Evolutionary conservation across 139 green algal genomes (phyloP), one percentile per base, ranked within the genome.

Genomic region (Ulvella scutata): DNA sequence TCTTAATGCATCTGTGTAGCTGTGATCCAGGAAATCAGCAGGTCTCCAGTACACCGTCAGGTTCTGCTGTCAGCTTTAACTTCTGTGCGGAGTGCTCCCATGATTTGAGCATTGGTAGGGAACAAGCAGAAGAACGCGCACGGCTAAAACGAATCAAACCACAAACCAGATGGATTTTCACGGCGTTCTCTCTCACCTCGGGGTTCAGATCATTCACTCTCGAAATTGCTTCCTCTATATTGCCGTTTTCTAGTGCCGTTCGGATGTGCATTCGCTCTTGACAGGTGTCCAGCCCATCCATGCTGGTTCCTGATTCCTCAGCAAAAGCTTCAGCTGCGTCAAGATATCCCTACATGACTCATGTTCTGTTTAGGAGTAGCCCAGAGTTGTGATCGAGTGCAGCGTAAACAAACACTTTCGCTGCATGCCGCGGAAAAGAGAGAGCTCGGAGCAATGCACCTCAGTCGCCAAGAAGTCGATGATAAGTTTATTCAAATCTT

Each of bases 381-480:
- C 43, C 23, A n/a, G 43, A 61, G 36, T 61, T 35, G 21, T 73
- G 13, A 10, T 73, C 38, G 72, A 36, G 33, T 73, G 43, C 23
- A 26, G 43, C 3, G 40, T 6, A 35, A 7, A 34, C 17, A 10
- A n/a, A 72, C 29, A 74, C 21, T 37, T 61, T 40, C 38, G 72
- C 38, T 33, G 23, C 26, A 10, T 77, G 17, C 28, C 37, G 9
- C 38, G 4, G 39, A 6, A 37, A n/a, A n/a, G n/a, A n/a, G n/a
- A n/a, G n/a, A n/a, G n/a, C n/a, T n/a, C n/a, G n/a, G n/a, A n/a
- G n/a, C n/a, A n/a, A n/a, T 76, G 3, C 79, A 93, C 91, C 90
- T 98, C 93, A n/a, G 94, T 97, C 2, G 97, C 87, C 0, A 98
- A 76, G 51, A 93, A 98, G 80, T 98, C 93, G 92, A 98, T 98